Conservation (phyloP, 2,329 filamentous ascomycete species). For the Bretziella fagacearum region DNA sequence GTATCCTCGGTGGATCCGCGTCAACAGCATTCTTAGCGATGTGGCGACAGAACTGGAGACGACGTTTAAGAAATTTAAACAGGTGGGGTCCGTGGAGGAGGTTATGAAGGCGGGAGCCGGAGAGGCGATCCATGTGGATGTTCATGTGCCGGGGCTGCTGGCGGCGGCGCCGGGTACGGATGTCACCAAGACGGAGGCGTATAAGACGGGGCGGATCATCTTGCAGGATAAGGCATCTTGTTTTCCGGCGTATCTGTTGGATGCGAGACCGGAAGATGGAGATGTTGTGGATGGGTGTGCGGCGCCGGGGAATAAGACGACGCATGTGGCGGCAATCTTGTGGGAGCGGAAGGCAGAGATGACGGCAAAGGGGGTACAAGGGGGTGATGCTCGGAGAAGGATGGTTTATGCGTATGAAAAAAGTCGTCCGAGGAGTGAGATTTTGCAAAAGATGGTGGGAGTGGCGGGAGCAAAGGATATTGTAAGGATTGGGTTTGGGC, state of each 20-base stretch:
- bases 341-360: slow-evolving; percentile 26
- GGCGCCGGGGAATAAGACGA: slow-evolving; percentile 94
- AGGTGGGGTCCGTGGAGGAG: slow-evolving; percentile 37
- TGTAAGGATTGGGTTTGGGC: slow-evolving; percentile 52
- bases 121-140: slow-evolving; percentile 47
- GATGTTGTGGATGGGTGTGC: slow-evolving; percentile 86
- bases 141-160: slow-evolving; percentile 66
- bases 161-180: slow-evolving; percentile 58
- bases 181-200: slow-evolving; percentile 55
- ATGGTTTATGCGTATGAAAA: slow-evolving; percentile 67
- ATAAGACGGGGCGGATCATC: slow-evolving; percentile 62
- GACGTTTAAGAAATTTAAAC: slow-evolving; percentile 51
- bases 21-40: slow-evolving; percentile 63
- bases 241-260: slow-evolving; percentile 78
- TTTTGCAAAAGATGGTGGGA: slow-evolving; percentile 68
- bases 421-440: slow-evolving; percentile 52
- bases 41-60: slow-evolving; percentile 55
- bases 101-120: slow-evolving; percentile 28
- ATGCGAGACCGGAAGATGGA: slow-evolving; percentile 48
- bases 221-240: slow-evolving; percentile 95
- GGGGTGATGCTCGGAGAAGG: slow-evolving; percentile 19
- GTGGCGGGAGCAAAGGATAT: slow-evolving; percentile 52
- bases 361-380: slow-evolving; percentile 15
- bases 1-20: slow-evolving; percentile 80
- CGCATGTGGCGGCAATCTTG: slow-evolving; percentile 69